Evolutionary conservation across 768 basidiomycete species (phyloP).

Genomic region (Tricholomella constricta): DNA sequence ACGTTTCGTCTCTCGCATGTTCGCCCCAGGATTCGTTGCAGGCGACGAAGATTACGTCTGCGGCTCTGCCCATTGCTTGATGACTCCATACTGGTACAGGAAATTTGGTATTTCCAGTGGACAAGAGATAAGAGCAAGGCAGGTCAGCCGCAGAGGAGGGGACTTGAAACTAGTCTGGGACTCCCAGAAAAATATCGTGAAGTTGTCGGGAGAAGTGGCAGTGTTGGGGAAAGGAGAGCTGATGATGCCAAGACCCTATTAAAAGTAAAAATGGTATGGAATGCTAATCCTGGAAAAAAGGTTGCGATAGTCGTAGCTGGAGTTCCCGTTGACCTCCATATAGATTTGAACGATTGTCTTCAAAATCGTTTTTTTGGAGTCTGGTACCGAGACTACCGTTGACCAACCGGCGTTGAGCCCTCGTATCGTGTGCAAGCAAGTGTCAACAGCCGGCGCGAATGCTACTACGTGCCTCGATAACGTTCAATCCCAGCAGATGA

Average conservation of each 20-base stretch:
- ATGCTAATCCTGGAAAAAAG: too few relatives aligned
- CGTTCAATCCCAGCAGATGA: too few relatives aligned
- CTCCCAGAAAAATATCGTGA: constrained; percentile 29
- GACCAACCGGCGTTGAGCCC: too few relatives aligned
- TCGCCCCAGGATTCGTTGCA: constrained; percentile 37
- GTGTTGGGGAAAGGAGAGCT: constrained; percentile 37
- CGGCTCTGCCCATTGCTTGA: constrained; percentile 53
- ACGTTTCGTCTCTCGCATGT: constrained; percentile 53
- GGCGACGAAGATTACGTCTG: constrained; percentile 53
- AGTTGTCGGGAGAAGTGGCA: constrained; percentile 37
- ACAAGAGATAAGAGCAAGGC: constrained; percentile 42
- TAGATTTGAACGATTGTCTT: too few relatives aligned
- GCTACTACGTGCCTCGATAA: too few relatives aligned
- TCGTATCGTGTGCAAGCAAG: not conserved
- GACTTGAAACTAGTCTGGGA: constrained; percentile 42
- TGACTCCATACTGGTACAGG: constrained; percentile 50
- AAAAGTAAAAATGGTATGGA: not conserved
- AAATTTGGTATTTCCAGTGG: constrained; percentile 34
- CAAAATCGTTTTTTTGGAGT: too few relatives aligned
- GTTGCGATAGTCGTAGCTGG: too few relatives aligned
- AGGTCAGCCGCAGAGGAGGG: constrained; percentile 55
- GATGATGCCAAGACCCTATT: not conserved
- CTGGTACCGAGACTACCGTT: too few relatives aligned
- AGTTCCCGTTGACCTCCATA: too few relatives aligned
- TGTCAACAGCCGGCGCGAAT: not conserved